Conservation (phyloP, 2,329 filamentous ascomycete species). For the Rhynchosporium graminicola region DNA sequence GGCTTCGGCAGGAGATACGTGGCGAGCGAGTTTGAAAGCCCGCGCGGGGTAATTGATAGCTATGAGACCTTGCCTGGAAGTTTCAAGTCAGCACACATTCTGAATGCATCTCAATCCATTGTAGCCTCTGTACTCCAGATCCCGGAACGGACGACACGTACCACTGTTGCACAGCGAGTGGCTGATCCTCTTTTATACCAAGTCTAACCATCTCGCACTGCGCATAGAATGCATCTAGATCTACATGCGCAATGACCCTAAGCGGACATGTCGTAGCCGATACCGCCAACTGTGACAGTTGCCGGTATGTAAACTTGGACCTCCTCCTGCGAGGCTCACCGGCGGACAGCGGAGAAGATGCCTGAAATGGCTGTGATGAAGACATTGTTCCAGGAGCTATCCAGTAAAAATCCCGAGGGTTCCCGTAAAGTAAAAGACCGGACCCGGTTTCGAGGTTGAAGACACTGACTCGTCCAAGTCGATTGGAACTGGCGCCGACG, state of each 20-base stretch:
- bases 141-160: constrained; percentile 39
- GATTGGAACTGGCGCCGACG: neutral
- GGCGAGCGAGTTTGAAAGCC: constrained; percentile 74
- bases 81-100: neutral
- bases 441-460: neutral
- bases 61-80: constrained; percentile 78
- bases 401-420: neutral
- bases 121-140: neutral
- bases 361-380: constrained; percentile 49
- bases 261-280: constrained; percentile 74
- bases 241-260: constrained; percentile 85
- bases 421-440: neutral
- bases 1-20: constrained; percentile 79
- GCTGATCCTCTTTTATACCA: constrained; percentile 69
- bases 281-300: constrained; percentile 73
- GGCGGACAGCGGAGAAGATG: constrained; percentile 48
- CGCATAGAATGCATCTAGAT: constrained; percentile 96
- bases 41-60: constrained; percentile 95
- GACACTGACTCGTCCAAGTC: no score
- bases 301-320: constrained; percentile 82
- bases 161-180: constrained; percentile 94
- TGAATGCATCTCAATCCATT: no score
- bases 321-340: constrained; percentile 36
- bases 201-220: constrained; percentile 94
- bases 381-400: constrained; percentile 41